Conservation (phyloP, 2,329 filamentous ascomycete genomes). For the Alternaria incomplexa region DNA sequence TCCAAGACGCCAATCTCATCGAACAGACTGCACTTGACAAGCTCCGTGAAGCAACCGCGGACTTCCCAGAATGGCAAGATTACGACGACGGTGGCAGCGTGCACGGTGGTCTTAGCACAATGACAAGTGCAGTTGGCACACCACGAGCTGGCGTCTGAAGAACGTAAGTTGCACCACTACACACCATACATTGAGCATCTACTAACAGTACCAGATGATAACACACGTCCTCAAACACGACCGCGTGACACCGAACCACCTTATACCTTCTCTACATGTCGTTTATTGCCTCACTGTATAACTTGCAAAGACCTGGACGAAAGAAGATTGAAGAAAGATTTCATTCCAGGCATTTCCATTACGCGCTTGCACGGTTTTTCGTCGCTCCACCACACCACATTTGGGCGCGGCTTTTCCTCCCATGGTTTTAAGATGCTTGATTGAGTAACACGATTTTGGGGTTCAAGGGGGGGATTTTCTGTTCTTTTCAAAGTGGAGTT, state of each 20-base stretch:
- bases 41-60: conserved; percentile 60
- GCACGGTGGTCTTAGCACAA: conserved; percentile 54
- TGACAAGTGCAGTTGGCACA: conserved; percentile 42
- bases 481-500: conserved; percentile 1
- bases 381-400: not conserved
- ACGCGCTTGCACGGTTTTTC: not conserved
- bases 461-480: not conserved
- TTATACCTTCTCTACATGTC: conserved; percentile 28
- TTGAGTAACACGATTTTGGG: conserved; percentile 14
- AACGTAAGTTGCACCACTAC: conserved; percentile 4
- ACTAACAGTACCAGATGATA: conserved; percentile 1
- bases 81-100: conserved; percentile 60
- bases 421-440: conserved; percentile 9
- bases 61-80: conserved; percentile 63
- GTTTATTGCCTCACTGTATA: conserved; percentile 23
- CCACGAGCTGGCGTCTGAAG: conserved; percentile 29
- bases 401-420: not conserved
- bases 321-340: conserved; percentile 6
- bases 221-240: not conserved
- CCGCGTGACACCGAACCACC: not conserved
- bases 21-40: conserved; percentile 66
- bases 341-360: not conserved
- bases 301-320: conserved; percentile 8
- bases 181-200: not conserved
- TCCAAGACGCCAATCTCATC: conserved; percentile 89